Evolutionary conservation across 345 rosid genomes (phyloP).

Genomic region (Alliaria petiolata): DNA sequence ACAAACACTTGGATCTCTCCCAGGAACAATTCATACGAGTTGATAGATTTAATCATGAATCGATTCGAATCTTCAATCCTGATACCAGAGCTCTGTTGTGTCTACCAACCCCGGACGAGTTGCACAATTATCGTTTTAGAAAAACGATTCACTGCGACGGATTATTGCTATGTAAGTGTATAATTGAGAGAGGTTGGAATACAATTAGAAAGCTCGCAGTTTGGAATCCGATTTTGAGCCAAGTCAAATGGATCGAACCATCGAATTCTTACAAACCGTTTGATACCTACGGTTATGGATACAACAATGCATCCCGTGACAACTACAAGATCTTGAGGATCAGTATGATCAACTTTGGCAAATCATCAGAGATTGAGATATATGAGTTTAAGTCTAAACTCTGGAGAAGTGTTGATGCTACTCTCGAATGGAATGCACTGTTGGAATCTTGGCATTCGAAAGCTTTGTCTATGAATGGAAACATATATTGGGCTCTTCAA

Average conservation of each 20-base stretch:
- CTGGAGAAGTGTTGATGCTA: background rate
- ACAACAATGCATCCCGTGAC: background rate
- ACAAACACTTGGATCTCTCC: background rate
- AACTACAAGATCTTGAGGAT: background rate
- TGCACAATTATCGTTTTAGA: background rate
- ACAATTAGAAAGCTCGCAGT: background rate
- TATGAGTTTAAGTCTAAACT: background rate
- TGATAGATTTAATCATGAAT: background rate
- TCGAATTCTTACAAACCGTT: background rate
- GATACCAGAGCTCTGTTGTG: background rate
- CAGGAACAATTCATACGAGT: background rate
- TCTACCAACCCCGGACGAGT: background rate
- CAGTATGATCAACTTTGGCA: background rate
- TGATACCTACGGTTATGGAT: background rate
- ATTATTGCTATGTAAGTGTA: background rate
- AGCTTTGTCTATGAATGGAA: background rate
- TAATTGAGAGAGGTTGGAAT: background rate
- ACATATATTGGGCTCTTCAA: background rate
- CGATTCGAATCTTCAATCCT: background rate
- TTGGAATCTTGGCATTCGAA: too few species aligned
- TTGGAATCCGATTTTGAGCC: background rate
- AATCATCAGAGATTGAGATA: background rate
- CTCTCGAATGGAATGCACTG: background rate
- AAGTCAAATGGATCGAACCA: background rate
- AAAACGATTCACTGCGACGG: background rate